phyloP scores from a whole-genome alignment of 2,329 filamentous ascomycete species.

The Fusarium incarnatum region DNA sequence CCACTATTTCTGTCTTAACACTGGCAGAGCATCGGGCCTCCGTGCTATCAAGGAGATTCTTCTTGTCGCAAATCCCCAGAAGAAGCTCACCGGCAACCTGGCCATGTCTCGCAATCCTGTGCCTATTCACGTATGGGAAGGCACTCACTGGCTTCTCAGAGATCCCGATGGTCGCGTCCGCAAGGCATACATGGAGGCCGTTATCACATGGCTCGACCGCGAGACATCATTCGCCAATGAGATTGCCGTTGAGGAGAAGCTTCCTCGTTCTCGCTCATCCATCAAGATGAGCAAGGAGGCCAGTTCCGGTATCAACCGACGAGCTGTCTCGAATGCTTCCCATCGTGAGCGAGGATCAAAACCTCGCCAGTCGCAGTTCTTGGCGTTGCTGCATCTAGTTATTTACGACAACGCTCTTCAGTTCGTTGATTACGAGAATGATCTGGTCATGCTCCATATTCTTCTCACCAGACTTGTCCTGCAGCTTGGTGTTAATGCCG shows the following conservation, averaged over 20 bases:
- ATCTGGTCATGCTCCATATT: conserved; percentile 81
- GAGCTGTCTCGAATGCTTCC: conserved; percentile 77
- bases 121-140: conserved; percentile 89
- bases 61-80: conserved; percentile 79
- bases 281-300: conserved; percentile 57
- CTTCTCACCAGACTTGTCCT: conserved; percentile 79
- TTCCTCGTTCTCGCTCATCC: conserved; percentile 59
- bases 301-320: conserved; percentile 60
- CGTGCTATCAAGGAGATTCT: conserved; percentile 86
- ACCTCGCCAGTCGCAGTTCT: conserved; percentile 73
- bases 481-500: conserved; percentile 84
- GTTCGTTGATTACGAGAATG: conserved; percentile 75
- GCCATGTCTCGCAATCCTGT: conserved; percentile 79
- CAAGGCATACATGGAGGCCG: conserved; percentile 84
- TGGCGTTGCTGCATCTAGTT: conserved; percentile 84
- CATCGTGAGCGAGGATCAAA: conserved; percentile 66
- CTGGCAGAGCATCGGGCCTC: conserved; percentile 74
- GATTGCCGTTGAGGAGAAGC: conserved; percentile 67
- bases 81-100: conserved; percentile 67
- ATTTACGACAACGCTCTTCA: conserved; percentile 91
- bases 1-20: conserved; percentile 64
- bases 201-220: conserved; percentile 85
- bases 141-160: conserved; percentile 91
- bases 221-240: conserved; percentile 78
- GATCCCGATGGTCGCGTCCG: conserved; percentile 83